Evolutionary conservation across 23 red algal species (phyloP), one percentile per base, ranked within the genome.

Genomic region (Gracilaria gracilis): DNA sequence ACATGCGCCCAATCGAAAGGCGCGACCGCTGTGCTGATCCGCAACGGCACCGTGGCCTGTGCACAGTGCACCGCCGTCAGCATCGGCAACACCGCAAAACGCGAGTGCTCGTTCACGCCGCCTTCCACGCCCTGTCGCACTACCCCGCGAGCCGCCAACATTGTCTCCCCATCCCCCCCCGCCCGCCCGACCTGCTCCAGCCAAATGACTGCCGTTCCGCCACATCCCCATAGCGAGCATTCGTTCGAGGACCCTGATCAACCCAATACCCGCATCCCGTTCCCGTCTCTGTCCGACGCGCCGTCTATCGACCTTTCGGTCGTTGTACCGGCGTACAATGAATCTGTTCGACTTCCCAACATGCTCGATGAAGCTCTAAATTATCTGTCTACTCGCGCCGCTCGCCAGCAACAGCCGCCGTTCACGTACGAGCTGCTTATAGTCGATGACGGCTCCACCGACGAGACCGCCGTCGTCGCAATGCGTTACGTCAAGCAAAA

Each of bases 291-390:
- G 12, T 77, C 72, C 38, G 64, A 58, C 40, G 23, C 24, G 27
- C 21, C 75, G 3, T 69, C 76, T 23, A 44, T 86, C 25, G 70
- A 84, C 20, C 64, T 98, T 9, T 87, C 89, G 29, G 88, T 98
- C 23, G 51, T 98, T 11, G 83, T 98, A 9, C 97, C 97, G 31
- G 97, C 97, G 16, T 98, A 95, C 78, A 98, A 98, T 73, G 97
- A 98, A 82, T 80, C 85, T 61, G 80, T 75, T 14, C 91, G 97
- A 29, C 79, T 98, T 7, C 81, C 88, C 11, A 49, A 38, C 58
- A 98, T 95, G 97, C 39, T 98, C 17, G 88, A 94, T 35, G 97
- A 98, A 49, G 80, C 97, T 16, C 46, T 96, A 29, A 53, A 32
- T 8, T 91, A 81, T 67, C 90, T 98, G 49, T 81, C 85, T 1